phyloP scores from a whole-genome alignment of 1,284 basidiomycete genomes.

The Microbotryum intermedium region DNA sequence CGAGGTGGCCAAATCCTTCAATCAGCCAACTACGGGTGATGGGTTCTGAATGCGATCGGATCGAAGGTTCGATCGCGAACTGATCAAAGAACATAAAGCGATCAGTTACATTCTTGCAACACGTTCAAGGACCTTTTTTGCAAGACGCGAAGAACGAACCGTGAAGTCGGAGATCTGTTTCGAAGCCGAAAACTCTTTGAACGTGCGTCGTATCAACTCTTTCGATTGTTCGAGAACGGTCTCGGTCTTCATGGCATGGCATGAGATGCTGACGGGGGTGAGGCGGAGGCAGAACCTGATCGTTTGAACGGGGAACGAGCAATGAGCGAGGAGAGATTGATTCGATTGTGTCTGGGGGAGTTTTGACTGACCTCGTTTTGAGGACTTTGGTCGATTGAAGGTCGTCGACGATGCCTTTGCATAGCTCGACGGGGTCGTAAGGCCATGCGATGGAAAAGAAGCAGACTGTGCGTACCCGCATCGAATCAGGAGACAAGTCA shows the following conservation, averaged over 20 bases:
- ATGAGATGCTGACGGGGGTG: background rate
- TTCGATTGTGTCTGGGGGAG: background rate
- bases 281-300: background rate
- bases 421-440: conserved; percentile 27
- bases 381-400: conserved; percentile 15
- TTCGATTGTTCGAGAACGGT: background rate
- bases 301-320: background rate
- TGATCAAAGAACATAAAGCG: conserved; percentile 3
- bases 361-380: conserved; percentile 13
- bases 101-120: conserved; percentile 10
- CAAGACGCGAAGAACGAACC: background rate
- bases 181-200: background rate
- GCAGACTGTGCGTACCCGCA: conserved; percentile 18
- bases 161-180: too few species aligned
- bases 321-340: background rate
- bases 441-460: conserved; percentile 27
- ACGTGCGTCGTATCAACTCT: background rate
- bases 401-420: conserved; percentile 19
- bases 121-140: conserved; percentile 10
- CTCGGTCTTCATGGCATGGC: background rate
- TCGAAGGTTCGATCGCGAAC: conserved; percentile 17
- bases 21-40: conserved; percentile 19
- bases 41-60: conserved; percentile 22
- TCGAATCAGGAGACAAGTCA: background rate
- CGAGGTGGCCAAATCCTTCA: conserved; percentile 12